A percentile compares a stretch with the other conserved stretches of the same genome.
Conservation (phyloP, 768 basidiomycete genomes). For the Leccinum obscurum region DNA sequence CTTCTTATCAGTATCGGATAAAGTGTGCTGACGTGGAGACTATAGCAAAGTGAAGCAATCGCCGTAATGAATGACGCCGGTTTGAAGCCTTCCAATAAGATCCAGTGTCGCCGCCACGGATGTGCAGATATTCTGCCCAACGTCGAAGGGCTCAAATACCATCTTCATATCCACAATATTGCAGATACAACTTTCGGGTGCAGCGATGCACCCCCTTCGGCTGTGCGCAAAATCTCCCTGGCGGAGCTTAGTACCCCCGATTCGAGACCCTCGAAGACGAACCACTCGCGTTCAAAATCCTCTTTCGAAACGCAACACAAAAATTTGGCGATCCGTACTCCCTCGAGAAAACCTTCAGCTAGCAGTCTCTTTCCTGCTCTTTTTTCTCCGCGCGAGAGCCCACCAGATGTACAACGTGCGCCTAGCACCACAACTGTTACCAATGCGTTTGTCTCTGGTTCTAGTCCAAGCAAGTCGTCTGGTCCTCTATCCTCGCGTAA, state of each 20-base stretch:
- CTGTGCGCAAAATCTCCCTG: not conserved
- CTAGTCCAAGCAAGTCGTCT: not conserved
- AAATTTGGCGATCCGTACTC: not conserved
- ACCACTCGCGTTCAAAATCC: constrained; percentile 22
- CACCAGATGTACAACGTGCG: not conserved
- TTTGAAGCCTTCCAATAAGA: constrained; percentile 29
- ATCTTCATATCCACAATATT: constrained; percentile 58
- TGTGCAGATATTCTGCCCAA: constrained; percentile 45
- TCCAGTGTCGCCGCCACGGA: constrained; percentile 46
- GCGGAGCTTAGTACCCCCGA: constrained; percentile 1
- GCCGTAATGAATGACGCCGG: constrained; percentile 29
- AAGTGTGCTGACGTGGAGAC: constrained; percentile 1
- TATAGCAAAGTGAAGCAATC: constrained; percentile 27
- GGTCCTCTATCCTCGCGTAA: not conserved
- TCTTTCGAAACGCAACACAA: constrained; percentile 4
- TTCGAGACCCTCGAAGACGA: constrained; percentile 5
- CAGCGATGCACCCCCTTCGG: not conserved
- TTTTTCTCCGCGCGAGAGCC: constrained; percentile 15
- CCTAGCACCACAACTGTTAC: constrained; percentile 17
- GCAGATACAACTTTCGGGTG: constrained; percentile 28
- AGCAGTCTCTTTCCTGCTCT: constrained; percentile 15
- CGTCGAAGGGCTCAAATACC: constrained; percentile 48
- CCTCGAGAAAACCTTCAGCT: constrained; percentile 19
- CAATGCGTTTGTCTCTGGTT: constrained; percentile 8
- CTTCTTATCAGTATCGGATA: not conserved